These are phyloP conservation scores for Neckera pumila DNA, from an alignment of 225 moss, liverwort and hornwort species.

Conservation along the genomic window DNA sequence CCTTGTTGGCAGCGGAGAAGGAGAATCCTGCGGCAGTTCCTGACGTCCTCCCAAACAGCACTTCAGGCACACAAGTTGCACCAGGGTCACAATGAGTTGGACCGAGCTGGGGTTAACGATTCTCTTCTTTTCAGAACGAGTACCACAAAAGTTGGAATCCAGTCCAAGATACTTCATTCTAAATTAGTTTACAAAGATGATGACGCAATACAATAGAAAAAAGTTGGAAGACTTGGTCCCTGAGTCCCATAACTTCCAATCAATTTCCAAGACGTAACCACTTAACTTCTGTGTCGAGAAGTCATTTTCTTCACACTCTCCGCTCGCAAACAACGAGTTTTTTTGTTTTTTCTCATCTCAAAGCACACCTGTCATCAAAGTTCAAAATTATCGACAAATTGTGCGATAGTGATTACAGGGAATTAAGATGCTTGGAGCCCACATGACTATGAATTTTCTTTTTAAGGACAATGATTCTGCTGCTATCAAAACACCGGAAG, in stretches of 20 bases:
- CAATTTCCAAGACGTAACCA: neutral
- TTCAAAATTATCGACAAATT: neutral
- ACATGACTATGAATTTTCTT: neutral
- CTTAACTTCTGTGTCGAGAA: too few species aligned
- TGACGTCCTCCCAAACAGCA: slow-evolving; percentile 42
- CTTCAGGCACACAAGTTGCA: neutral
- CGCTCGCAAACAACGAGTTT: neutral
- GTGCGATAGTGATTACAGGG: too few species aligned
- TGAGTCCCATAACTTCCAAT: neutral
- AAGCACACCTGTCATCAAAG: neutral
- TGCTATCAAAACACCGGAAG: neutral
- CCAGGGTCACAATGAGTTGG: neutral
- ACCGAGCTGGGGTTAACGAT: too few species aligned
- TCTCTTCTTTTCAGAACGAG: too few species aligned
- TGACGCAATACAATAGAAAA: neutral
- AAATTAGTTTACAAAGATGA: neutral
- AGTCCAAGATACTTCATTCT: neutral
- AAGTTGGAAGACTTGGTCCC: neutral
- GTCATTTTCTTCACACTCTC: neutral
- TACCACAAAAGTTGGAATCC: too few species aligned
- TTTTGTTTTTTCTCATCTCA: neutral
- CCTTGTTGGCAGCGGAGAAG: slow-evolving; percentile 45
- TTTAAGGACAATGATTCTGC: neutral
- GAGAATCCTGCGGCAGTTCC: slow-evolving; percentile 37
- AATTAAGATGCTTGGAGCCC: neutral